Conservation (phyloP, 2,329 filamentous ascomycete genomes). For the Onygenales sp. region DNA sequence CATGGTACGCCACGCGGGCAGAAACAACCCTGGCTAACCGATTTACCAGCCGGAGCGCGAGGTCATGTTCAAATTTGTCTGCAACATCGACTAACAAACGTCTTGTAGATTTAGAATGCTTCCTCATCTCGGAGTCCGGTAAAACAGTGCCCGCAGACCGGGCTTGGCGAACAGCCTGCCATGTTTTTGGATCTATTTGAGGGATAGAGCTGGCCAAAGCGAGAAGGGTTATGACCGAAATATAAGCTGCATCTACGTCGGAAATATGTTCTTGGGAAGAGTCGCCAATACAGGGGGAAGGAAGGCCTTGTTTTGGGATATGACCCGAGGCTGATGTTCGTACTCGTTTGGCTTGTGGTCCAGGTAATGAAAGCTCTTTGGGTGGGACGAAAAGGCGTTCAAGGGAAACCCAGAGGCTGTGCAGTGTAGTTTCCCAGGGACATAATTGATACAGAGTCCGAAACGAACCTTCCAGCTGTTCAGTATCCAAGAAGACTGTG, state of each 20-base stretch:
- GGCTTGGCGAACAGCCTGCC: slow-evolving; percentile 34
- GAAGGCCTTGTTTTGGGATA: slow-evolving; percentile 1
- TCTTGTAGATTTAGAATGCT: slow-evolving; percentile 20
- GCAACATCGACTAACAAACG: slow-evolving; percentile 24
- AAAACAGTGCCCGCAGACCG: slow-evolving; percentile 29
- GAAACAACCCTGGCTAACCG: slow-evolving; percentile 41
- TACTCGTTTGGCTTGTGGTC: slow-evolving; percentile 10
- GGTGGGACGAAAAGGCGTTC: slow-evolving; percentile 32
- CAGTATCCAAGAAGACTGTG: slow-evolving; percentile 11
- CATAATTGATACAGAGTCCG: slow-evolving; percentile 27
- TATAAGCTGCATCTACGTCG: slow-evolving; percentile 30
- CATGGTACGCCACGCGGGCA: slow-evolving; percentile 39
- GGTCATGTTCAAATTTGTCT: slow-evolving; percentile 43
- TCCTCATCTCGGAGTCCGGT: slow-evolving; percentile 28
- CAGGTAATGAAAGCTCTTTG: slow-evolving; percentile 20
- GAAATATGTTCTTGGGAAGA: slow-evolving; percentile 23
- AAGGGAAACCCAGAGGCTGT: slow-evolving; percentile 32
- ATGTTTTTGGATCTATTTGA: slow-evolving; percentile 25
- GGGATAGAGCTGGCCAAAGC: slow-evolving; percentile 29
- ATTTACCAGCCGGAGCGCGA: slow-evolving; percentile 41
- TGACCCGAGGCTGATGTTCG: slow-evolving; percentile 18
- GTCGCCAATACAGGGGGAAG: neutral
- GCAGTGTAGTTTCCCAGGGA: slow-evolving; percentile 31
- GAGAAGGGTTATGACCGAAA: slow-evolving; percentile 28
- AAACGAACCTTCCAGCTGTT: slow-evolving; percentile 24